Conservation (phyloP, 257 asterid species). For the Penstemon davidsonii region DNA sequence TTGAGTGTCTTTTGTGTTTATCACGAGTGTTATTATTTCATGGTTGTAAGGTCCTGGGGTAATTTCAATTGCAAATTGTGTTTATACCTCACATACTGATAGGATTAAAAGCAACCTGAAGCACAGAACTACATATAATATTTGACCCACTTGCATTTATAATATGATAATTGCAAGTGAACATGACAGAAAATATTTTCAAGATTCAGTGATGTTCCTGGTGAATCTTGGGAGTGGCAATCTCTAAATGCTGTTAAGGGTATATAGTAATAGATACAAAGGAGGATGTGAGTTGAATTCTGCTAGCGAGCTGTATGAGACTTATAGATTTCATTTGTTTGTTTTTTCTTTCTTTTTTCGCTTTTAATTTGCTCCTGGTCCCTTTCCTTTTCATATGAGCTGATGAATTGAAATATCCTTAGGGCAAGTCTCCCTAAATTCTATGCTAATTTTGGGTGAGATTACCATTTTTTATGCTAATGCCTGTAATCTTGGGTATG, state of each 20-base stretch:
- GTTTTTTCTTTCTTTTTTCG: neutral
- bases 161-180: neutral
- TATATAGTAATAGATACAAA: neutral
- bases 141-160: neutral
- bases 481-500: neutral
- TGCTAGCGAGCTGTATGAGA: neutral
- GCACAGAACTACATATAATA: no score
- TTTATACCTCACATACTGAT: no score
- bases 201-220: neutral
- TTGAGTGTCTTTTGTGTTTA: constrained; percentile 17
- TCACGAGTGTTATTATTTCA: neutral
- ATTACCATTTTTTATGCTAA: neutral
- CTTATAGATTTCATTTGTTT: neutral
- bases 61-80: neutral
- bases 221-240: no score
- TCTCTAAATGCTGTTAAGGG: neutral
- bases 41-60: neutral
- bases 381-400: no score
- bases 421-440: neutral
- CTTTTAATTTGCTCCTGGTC: neutral
- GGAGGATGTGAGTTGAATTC: neutral
- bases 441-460: neutral
- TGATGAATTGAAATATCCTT: no score
- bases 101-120: no score
- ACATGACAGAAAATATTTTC: neutral